Base-by-base conservation (phyloP, 352 stramenopile species). In the Phytophthora rubi region DNA sequence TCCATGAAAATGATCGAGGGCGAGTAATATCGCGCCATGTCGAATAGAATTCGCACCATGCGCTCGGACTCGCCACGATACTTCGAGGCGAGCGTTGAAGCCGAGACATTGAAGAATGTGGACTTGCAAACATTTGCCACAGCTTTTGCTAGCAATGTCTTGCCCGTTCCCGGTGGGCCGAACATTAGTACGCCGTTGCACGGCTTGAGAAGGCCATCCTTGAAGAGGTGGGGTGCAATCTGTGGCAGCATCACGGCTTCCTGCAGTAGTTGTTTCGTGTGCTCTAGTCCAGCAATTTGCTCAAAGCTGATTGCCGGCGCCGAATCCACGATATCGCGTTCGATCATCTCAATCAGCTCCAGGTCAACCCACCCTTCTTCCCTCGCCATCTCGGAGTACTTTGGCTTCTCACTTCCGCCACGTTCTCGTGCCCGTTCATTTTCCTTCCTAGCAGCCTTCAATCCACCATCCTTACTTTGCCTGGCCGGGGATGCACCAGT, bases 1-100 rank as follows among this genome's bases (percentile, higher is more conserved):
- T 99, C 97, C 80, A 99, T 97, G 73, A 99, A 99, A 55, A 99
- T 98, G 61, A 97, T 99, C 7, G 90, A 96, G 13, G 97, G 97
- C 8, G 95, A 91, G 77, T 99, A 98, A 75, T 98, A 98, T 12
- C 97, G 86, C 37, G 97, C 97, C 87, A 99, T 98, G 53, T 99
- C 95, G 70, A 99, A 99, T 9, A 99, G 82, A 21, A 99, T 96
- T 42, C 95, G 89, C 53, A 99, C 94, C 65, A 99, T 91, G 62
- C 98, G 98, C 68, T 99, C 96, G n/a, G 83, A 96, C 26, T 98
- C 92, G 26, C 95, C 96, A 18, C 95, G 88, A 72, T 95, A 98
- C 83, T 98, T 98, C 30, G 91, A 96, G 23, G 90, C 90, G 3
- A 98, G 75, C 47, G 85, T 97, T 6, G 90, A 97, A 26, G 89